These are phyloP conservation scores for Xylaria cubensis DNA, from an alignment of 495 filamentous ascomycete genomes.

Conservation along the genomic window DNA sequence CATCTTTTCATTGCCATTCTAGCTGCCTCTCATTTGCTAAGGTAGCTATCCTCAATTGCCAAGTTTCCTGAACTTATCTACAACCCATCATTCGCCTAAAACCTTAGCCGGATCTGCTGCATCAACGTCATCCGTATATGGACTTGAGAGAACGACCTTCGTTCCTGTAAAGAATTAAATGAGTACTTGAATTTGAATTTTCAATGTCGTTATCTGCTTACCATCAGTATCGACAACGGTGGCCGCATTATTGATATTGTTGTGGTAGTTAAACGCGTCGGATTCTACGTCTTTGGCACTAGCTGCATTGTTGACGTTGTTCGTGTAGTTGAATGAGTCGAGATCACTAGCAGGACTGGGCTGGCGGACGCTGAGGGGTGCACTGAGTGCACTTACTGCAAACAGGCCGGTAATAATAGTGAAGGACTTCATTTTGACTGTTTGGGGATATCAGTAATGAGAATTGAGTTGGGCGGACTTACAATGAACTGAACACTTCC, in stretches of 20 bases:
- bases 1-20: not conserved
- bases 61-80: not conserved
- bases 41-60: not conserved
- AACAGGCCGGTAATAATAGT: not conserved
- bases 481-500: not conserved
- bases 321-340: not conserved
- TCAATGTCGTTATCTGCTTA: not conserved
- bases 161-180: not conserved
- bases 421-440: not conserved
- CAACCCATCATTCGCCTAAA: not conserved
- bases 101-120: constrained; percentile 3
- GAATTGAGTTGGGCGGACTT: not conserved
- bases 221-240: constrained; percentile 1
- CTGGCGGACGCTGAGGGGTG: not conserved
- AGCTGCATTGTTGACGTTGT: not conserved
- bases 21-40: not conserved
- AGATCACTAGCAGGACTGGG: not conserved
- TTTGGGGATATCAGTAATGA: not conserved
- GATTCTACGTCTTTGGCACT: not conserved
- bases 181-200: not conserved
- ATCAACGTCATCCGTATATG: not conserved
- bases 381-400: not conserved
- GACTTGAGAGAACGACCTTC: not conserved
- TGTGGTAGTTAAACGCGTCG: not conserved
- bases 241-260: not conserved